Base-by-base conservation (phyloP, 352 stramenopile genomes). In the Thalassiosira gravida region DNA sequence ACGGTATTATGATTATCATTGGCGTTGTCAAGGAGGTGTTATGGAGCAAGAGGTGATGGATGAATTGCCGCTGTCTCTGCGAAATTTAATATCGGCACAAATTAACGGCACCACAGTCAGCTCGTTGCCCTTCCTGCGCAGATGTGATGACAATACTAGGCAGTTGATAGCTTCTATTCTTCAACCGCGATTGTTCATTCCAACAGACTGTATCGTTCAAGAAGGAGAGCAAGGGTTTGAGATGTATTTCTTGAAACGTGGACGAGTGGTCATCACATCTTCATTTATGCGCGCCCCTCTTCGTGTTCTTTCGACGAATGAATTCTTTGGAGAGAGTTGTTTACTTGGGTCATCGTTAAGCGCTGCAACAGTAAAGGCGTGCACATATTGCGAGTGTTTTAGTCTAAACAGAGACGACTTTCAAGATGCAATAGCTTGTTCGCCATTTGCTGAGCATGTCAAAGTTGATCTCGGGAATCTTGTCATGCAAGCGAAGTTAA, bases 1-100 rank as follows among this genome's bases (percentile, higher is more conserved):
- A 0, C 32, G 76, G 13, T 92, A 87, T 50, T 89, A 90, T 70
- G 83, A 92, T 72, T 91, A 89, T 61, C 71, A 88, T 55, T 92
- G 81, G 83, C 78, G 61, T 59, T 71, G 86, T 42, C 75, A 89
- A 71, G 77, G 86, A 37, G 85, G 81, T 55, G 83, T 87, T 3
- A 78, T 89, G 35, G 86, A 92, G 65, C 52, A 74, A 44, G 69
- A 69, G 14, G 75, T 91, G 35, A 78, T 90, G 59, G 57, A 74
- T 55, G 75, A 85, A 63, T 53, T 92, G 11, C 80, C 86, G 7
- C 50, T 37, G 16, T 78, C 86, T 3, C 47, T 90, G 14, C 62
- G 72, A 18, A 76, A 80, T 22, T 7, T 56, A 35, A 82, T 87
- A 20, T 67, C 85, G 16, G 74, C 70, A 11, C 42, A 78, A 24